Evolutionary conservation across 352 stramenopile genomes (phyloP), one percentile per base, ranked within the genome.

Genomic region (Globisporangium barbulae): DNA sequence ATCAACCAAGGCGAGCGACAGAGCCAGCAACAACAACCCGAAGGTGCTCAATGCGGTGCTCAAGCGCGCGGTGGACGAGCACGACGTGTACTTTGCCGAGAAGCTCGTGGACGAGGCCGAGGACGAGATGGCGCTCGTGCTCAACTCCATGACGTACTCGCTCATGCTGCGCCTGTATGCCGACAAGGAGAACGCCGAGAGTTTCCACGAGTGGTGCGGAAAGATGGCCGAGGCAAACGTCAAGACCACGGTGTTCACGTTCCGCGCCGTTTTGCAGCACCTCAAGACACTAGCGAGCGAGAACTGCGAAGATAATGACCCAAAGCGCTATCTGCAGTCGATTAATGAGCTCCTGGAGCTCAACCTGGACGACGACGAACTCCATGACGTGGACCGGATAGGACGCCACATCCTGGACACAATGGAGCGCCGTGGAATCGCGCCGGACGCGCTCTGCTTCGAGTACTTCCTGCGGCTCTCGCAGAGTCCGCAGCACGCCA

Each of bases 111-210:
- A 50, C 0, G 70, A 87, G 1, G 81, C 78, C 2, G 53, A 73
- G 35, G 58, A 71, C 1, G 53, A 75, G 53, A 62, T 90, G 15
- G 54, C 63, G 0, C 72, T 89, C 39, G 3, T 71, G 45, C 70
- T 83, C 15, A 90, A 88, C 53, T 82, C 78, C 12, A 90, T 90
- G 83, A 90, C 81, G 12, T 90, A 88, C 57, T 85, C 81, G 52
- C 53, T 92, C 30, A 85, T 91, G 80, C 64, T 91, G 42, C 73
- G 78, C 28, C 64, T 91, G 56, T 89, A 85, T 33, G 79, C 80
- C 33, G 72, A 60, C 15, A 69, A 65, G 33, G 75, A 79, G 25
- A 65, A 89, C 60, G 70, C 79, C 31, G 63, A 72, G n/a, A 70
- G 59, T 0, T 87, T 91, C 49, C 54, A 79, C 41, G 8, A 21